These are phyloP conservation scores for Chloris gayana DNA, from an alignment of 176 grass and related monocot species.

Conservation along the genomic window DNA sequence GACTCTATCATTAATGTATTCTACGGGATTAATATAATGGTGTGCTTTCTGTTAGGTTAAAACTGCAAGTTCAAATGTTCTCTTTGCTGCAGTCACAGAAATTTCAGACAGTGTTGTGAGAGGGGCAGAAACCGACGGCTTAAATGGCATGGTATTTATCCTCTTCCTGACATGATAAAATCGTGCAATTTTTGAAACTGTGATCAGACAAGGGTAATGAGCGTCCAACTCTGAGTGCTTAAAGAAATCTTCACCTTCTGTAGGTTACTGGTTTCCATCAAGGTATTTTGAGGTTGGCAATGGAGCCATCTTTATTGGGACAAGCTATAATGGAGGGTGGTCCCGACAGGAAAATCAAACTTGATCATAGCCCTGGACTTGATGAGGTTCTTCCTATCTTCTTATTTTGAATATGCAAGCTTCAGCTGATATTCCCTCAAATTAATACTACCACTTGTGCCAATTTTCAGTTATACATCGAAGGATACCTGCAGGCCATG, in stretches of 20 bases:
- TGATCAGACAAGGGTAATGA: not conserved
- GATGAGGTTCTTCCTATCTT: conserved; percentile 64
- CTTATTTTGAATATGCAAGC: not conserved
- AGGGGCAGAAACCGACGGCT: conserved; percentile 83
- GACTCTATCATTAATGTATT: conserved; percentile 28
- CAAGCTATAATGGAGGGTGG: conserved; percentile 85
- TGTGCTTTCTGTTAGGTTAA: conserved; percentile 62
- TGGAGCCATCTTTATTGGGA: conserved; percentile 88
- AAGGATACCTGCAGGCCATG: conserved; percentile 89
- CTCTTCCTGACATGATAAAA: not conserved
- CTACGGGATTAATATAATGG: conserved; percentile 37
- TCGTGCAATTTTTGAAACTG: not conserved
- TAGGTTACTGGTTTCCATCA: conserved; percentile 86
- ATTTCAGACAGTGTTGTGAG: conserved; percentile 77
- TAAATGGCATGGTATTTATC: conserved; percentile 82
- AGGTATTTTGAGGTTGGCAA: conserved; percentile 85
- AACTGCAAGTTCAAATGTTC: conserved; percentile 82
- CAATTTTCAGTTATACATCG: conserved; percentile 70
- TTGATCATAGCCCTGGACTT: conserved; percentile 73
- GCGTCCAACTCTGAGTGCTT: conserved; percentile 12
- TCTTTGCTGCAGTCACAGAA: conserved; percentile 85
- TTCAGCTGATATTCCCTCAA: conserved; percentile 1
- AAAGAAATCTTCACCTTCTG: not conserved
- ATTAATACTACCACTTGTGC: conserved; percentile 7
- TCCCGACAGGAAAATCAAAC: conserved; percentile 87